Evolutionary conservation across 2,329 filamentous ascomycete genomes (phyloP), one percentile per base, ranked within the genome.

Genomic region (Cylindrodendrum hubeiense): DNA sequence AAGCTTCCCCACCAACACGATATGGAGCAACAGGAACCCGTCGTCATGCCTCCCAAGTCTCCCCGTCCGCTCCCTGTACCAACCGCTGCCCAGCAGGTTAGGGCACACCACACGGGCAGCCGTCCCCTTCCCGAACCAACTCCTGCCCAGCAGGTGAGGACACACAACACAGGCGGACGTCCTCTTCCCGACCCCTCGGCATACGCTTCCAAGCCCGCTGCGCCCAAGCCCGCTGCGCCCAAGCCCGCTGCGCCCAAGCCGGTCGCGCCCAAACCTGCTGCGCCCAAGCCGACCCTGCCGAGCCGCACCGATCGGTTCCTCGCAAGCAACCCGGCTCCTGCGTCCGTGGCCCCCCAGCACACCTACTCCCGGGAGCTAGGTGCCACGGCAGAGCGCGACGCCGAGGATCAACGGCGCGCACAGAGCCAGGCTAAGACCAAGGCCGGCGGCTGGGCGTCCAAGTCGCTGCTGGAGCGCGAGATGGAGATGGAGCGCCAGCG

Each of bases 401-500:
- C 81, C 15, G 89, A 92, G 72, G 88, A 91, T 74, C 85, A 87
- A 24, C 85, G 88, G 4, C 88, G 90, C 13, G 79, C 81, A 2
- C 85, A 87, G 56, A 83, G 86, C 12, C 89, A 91, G 74, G 79
- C 81, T 52, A 85, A 87, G 76, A 91, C 89, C 21, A 89, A 89
- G 76, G 87, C 89, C 1, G 86, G 83, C 28, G 89, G 87, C 0
- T 89, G 86, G 86, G 89, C 89, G 1, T 86, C 86, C 68, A 92
- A 91, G 81, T 92, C 90, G 0, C 84, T 94, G 10, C 85, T 94
- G 2, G 92, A 94, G 79, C 88, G 91, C 28, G 92, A 95, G 79
- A 94, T 94, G 91, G 92, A 95, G 77, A 84, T 91, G 76, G 92
- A 95, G 79, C 85, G 92, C 9, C 88, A 93, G 80, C 84, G 92